Conservation (phyloP, 768 basidiomycete genomes). For the Suillus plorans region DNA sequence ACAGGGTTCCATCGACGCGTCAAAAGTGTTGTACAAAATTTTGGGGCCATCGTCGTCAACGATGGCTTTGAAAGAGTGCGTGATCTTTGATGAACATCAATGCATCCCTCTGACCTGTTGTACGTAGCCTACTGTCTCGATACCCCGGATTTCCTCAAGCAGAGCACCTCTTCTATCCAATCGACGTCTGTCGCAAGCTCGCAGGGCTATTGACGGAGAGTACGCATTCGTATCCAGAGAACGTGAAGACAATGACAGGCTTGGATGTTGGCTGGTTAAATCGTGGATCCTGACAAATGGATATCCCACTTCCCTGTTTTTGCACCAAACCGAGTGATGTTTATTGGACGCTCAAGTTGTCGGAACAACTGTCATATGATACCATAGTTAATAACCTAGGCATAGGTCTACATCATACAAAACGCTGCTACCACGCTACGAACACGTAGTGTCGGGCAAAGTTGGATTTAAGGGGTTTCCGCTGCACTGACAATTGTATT, state of each 20-base stretch:
- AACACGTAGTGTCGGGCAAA: neutral
- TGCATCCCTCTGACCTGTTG: neutral
- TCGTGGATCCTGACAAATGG: slow-evolving; percentile 21
- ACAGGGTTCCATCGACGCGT: slow-evolving; percentile 60
- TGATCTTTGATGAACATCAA: slow-evolving; percentile 10
- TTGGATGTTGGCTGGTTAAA: slow-evolving; percentile 81
- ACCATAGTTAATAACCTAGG: neutral
- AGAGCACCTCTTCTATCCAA: slow-evolving; percentile 85
- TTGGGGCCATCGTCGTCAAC: slow-evolving; percentile 57
- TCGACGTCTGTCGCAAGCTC: slow-evolving; percentile 71
- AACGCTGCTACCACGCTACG: neutral
- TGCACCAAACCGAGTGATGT: neutral
- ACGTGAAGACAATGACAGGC: slow-evolving; percentile 76
- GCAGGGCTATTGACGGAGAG: slow-evolving; percentile 74
- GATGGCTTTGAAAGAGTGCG: slow-evolving; percentile 55
- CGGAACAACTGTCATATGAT: neutral
- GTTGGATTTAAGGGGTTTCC: neutral
- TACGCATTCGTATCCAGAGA: slow-evolving; percentile 71
- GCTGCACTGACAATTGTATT: neutral
- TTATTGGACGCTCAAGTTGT: neutral
- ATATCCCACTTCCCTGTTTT: neutral
- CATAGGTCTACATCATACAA: neutral
- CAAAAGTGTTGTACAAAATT: slow-evolving; percentile 86
- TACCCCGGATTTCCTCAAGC: slow-evolving; percentile 86
- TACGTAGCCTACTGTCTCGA: slow-evolving; percentile 54